phyloP scores from a whole-genome alignment of 768 basidiomycete genomes.

The Termitomyces sp. region DNA sequence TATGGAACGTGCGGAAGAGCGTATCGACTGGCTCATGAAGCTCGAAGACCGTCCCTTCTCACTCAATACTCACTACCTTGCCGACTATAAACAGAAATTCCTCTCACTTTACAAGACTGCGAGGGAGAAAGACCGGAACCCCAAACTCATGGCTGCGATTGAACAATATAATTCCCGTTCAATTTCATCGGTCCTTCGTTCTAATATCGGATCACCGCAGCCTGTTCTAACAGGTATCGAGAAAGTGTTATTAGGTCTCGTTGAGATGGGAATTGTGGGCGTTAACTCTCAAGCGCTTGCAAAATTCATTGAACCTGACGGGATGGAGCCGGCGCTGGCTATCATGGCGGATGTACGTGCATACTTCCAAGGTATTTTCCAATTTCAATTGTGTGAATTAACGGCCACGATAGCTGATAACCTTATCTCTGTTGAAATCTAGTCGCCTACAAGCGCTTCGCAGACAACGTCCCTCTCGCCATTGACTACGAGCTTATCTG shows the following conservation, averaged over 20 bases:
- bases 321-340: conserved; percentile 45
- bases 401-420: neutral
- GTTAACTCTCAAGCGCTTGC: conserved; percentile 36
- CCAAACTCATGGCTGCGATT: conserved; percentile 21
- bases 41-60: conserved; percentile 42
- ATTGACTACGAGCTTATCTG: conserved; percentile 53
- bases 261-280: conserved; percentile 31
- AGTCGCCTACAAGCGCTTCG: conserved; percentile 59
- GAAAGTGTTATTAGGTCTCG: conserved; percentile 28
- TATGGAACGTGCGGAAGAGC: conserved; percentile 29
- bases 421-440: neutral
- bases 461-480: conserved; percentile 49
- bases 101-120: conserved; percentile 40
- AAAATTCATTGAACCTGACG: conserved; percentile 45
- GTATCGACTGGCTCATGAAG: conserved; percentile 38
- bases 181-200: neutral
- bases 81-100: conserved; percentile 42
- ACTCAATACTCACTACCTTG: conserved; percentile 41
- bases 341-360: conserved; percentile 73
- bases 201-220: neutral
- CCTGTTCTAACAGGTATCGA: conserved; percentile 20
- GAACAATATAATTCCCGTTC: conserved; percentile 9
- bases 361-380: conserved; percentile 61
- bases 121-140: conserved; percentile 27
- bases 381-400: neutral